Conservation (phyloP, 2,329 filamentous ascomycete species). For the Penicillium thymicola region DNA sequence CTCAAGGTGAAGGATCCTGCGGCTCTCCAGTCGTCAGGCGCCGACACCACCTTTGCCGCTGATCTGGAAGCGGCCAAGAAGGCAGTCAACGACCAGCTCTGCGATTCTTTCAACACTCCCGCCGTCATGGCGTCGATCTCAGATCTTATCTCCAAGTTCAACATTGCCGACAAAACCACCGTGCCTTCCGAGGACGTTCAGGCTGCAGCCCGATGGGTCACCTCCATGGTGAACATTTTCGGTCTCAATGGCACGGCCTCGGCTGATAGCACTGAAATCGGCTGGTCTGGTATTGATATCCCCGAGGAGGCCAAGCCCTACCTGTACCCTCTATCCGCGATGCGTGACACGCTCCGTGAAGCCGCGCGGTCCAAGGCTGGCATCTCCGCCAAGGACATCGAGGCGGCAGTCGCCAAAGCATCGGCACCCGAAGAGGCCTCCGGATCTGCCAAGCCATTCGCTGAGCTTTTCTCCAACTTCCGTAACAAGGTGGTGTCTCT, state of each 20-base stretch:
- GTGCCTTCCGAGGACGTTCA: slow-evolving; percentile 49
- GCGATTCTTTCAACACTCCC: slow-evolving; percentile 85
- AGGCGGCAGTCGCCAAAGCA: slow-evolving; percentile 38
- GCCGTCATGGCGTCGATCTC: slow-evolving; percentile 74
- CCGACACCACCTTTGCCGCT: slow-evolving; percentile 41
- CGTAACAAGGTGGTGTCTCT: slow-evolving; percentile 39
- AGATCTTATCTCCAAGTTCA: slow-evolving; percentile 74
- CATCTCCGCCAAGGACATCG: slow-evolving; percentile 39
- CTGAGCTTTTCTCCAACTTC: slow-evolving; percentile 46
- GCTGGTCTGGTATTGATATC: slow-evolving; percentile 65
- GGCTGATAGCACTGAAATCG: slow-evolving; percentile 47
- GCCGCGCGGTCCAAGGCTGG: slow-evolving; percentile 51
- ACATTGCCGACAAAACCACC: slow-evolving; percentile 51
- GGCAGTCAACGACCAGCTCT: slow-evolving; percentile 63
- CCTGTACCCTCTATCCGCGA: slow-evolving; percentile 56
- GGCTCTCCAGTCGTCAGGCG: slow-evolving; percentile 23
- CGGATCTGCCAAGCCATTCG: slow-evolving; percentile 44
- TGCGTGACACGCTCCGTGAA: slow-evolving; percentile 58
- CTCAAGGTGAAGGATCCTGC: slow-evolving; percentile 54
- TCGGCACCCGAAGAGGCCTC: slow-evolving; percentile 21
- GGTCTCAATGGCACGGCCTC: slow-evolving; percentile 57
- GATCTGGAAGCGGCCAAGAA: slow-evolving; percentile 54
- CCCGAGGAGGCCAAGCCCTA: slow-evolving; percentile 58
- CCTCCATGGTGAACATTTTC: slow-evolving; percentile 77
- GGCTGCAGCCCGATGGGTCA: slow-evolving; percentile 71